phyloP scores from a whole-genome alignment of 345 rosid species.

The Hirschfeldia incana region DNA sequence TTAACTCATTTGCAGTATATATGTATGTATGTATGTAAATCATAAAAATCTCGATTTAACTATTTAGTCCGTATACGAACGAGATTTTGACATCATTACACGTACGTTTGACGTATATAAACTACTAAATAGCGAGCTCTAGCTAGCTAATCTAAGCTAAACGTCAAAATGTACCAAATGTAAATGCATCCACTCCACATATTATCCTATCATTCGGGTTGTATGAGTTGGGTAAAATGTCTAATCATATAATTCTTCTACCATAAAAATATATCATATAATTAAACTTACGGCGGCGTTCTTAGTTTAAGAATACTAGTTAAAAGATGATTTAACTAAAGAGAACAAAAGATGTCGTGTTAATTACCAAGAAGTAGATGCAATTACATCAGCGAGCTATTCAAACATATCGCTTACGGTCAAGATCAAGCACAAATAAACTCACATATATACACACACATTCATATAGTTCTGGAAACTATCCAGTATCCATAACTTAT shows the following conservation, averaged over 20 bases:
- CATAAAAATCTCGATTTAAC: constrained; percentile 14
- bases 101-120: constrained; percentile 17
- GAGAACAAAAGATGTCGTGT: constrained; percentile 21
- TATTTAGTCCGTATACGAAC: constrained; percentile 23
- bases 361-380: background rate
- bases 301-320: background rate
- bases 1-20: constrained; percentile 19
- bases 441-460: background rate
- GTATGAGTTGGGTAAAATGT: constrained; percentile 8
- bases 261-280: background rate
- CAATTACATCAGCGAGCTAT: background rate
- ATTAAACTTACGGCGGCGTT: constrained; percentile 8
- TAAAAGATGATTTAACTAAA: background rate
- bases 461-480: background rate
- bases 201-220: background rate
- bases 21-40: background rate
- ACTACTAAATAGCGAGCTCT: constrained; percentile 16
- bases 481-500: background rate
- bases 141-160: background rate
- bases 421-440: constrained; percentile 23
- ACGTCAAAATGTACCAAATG: background rate
- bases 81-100: constrained; percentile 14
- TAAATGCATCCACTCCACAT: background rate
- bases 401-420: constrained; percentile 17
- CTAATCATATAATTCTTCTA: background rate